Base-by-base conservation (phyloP, 148 eudicot species). In the Rhododendron williamsianum region DNA sequence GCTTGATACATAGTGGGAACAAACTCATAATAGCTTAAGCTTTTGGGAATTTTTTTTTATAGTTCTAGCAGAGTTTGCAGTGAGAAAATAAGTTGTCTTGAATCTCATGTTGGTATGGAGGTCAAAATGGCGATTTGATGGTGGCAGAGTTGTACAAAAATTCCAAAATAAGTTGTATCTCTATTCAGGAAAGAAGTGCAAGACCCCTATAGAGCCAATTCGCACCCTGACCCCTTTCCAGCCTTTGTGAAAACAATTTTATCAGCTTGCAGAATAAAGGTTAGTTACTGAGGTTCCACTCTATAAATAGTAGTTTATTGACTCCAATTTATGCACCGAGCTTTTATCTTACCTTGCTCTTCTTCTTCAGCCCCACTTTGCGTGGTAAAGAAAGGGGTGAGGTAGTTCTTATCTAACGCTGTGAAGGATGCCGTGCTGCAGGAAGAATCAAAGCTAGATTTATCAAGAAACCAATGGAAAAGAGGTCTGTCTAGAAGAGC, bases 381-480 rank as follows among this genome's bases (percentile, higher is more conserved):
- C 86, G 92, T 90, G 82, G 99, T 97, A 74, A 97, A 97, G 88
- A 97, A 95, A 41, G 99, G 99, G 30, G 99, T 97, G 84, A 97
- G 93, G 90, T 97, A 97, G 89, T 97, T 95, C 88, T 87, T 95
- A 85, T 97, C 99, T 85, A 97, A 86, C 83, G 98, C 91, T 38
- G 98, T 91, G 84, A 97, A 97, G 38, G 99, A 93, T 65, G 96
- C 89, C 10, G 99, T 88, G 76, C 99, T 97, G 96, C 91, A 90
- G 82, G 43, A 87, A 86, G 19, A 69, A 30, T 81, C 49, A 78
- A 89, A 87, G 6, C 25, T 81, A 49, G 73, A 69, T 69, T 76
- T 21, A 46, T 41, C 77, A 30, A 69, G 46, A 81, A 67, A 86
- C 54, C n/a, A 80, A 73, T 18, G 73, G 58, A 79, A 45, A 80